Percentiles rank a stretch among this genome's conserved stretches.
Evolutionary conservation across 2,329 filamentous ascomycete genomes (phyloP).

Genomic region (Trichoderma citrinoviride): DNA sequence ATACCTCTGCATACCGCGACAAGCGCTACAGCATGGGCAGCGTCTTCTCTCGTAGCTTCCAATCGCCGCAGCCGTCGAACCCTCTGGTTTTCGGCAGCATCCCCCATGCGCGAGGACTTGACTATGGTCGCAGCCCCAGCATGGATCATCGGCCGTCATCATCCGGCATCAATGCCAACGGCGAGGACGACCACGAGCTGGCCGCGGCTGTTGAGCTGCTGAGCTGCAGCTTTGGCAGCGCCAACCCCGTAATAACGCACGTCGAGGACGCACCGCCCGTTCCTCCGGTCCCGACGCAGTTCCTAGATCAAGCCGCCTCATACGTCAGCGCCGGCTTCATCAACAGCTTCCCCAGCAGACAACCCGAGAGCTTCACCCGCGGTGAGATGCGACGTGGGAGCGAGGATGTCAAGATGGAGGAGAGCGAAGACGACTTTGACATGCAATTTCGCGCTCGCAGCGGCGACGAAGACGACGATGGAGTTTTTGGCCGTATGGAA

Average conservation of each 20-base stretch:
- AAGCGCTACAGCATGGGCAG: slow-evolving; percentile 60
- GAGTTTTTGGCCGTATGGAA: slow-evolving; percentile 95
- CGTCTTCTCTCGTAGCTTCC: slow-evolving; percentile 74
- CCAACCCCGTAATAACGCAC: slow-evolving; percentile 58
- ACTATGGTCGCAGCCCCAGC: slow-evolving; percentile 70
- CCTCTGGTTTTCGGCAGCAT: slow-evolving; percentile 50
- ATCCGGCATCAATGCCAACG: slow-evolving; percentile 70
- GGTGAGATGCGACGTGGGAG: slow-evolving; percentile 50
- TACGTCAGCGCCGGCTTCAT: slow-evolving; percentile 61
- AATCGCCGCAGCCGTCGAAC: slow-evolving; percentile 70
- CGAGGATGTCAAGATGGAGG: slow-evolving; percentile 66
- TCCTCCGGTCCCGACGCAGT: slow-evolving; percentile 79
- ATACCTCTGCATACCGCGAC: slow-evolving; percentile 50
- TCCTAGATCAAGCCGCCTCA: slow-evolving; percentile 59
- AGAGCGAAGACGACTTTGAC: slow-evolving; percentile 66
- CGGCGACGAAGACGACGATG: slow-evolving; percentile 89
- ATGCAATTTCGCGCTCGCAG: slow-evolving; percentile 60
- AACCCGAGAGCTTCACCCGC: slow-evolving; percentile 65
- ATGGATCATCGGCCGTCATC: slow-evolving; percentile 75
- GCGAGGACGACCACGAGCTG: slow-evolving; percentile 81
- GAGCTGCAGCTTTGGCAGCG: slow-evolving; percentile 86
- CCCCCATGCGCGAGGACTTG: slow-evolving; percentile 44
- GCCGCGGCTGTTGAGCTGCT: slow-evolving; percentile 87
- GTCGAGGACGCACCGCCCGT: slow-evolving; percentile 79
- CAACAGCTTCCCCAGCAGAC: slow-evolving; percentile 59